These are phyloP conservation scores for Fusarium humuli DNA, from an alignment of 2,329 filamentous ascomycete species.

Conservation along the genomic window DNA sequence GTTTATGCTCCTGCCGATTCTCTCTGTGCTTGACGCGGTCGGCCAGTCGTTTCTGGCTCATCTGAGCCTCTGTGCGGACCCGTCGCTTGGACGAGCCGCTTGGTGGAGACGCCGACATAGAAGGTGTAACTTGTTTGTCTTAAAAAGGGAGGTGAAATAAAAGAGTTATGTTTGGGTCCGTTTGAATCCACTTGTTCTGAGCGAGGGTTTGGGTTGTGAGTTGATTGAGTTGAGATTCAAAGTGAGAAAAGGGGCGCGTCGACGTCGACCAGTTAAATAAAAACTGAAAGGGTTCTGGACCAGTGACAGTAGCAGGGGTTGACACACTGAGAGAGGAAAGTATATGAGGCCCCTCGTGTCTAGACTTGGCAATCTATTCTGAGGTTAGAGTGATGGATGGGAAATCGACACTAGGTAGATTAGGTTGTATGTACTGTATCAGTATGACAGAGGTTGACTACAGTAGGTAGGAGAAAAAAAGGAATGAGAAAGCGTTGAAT, in stretches of 20 bases:
- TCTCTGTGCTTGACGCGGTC: conserved; percentile 45
- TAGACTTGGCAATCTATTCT: conserved; percentile 10
- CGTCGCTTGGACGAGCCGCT: conserved; percentile 33
- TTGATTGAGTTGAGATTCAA: not conserved
- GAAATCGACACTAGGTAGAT: conserved; percentile 3
- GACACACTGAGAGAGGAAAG: not conserved
- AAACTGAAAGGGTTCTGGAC: not conserved
- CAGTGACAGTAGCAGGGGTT: not conserved
- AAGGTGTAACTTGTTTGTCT: not conserved
- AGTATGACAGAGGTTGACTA: no score
- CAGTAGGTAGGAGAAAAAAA: not conserved
- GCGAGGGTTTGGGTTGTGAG: conserved; percentile 2
- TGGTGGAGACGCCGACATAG: conserved; percentile 32
- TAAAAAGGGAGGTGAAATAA: conserved; percentile 8
- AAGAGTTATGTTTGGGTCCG: not conserved
- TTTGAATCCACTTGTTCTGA: conserved; percentile 15
- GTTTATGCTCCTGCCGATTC: conserved; percentile 45
- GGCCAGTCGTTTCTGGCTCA: conserved; percentile 44
- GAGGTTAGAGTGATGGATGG: not conserved
- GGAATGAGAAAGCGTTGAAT: conserved; percentile 20
- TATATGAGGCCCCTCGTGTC: not conserved
- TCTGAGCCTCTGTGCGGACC: conserved; percentile 43
- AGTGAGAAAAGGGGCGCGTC: conserved; percentile 11
- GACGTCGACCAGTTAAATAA: conserved; percentile 41
- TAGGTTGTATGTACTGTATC: not conserved